These are phyloP conservation scores for Botrytis porri DNA, from an alignment of 2,329 filamentous ascomycete genomes.

Conservation along the genomic window DNA sequence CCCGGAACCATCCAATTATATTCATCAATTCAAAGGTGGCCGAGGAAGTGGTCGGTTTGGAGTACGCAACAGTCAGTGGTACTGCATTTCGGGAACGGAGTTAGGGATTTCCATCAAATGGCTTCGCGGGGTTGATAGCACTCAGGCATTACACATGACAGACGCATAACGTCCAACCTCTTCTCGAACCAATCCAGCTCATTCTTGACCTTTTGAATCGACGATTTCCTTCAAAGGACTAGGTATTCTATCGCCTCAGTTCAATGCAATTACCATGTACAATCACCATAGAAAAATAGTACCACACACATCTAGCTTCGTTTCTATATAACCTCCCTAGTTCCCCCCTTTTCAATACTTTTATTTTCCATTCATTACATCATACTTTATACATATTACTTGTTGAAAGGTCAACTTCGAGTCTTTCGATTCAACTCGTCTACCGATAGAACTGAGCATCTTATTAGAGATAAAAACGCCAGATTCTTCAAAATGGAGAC, in stretches of 20 bases:
- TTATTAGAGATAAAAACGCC: conserved; percentile 39
- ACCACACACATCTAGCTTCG: not conserved
- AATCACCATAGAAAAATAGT: not conserved
- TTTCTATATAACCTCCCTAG: conserved; percentile 3
- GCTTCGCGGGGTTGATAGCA: not conserved
- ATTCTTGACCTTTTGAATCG: not conserved
- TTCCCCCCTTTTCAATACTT: no score
- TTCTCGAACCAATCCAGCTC: not conserved
- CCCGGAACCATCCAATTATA: not conserved
- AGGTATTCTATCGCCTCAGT: not conserved
- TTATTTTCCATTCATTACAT: not conserved
- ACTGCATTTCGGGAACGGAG: conserved; percentile 1
- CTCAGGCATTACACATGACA: not conserved
- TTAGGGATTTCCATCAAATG: not conserved
- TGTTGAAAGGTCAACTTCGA: not conserved
- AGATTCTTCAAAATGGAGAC: conserved; percentile 62
- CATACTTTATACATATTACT: not conserved
- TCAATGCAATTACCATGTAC: not conserved
- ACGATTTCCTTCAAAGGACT: not conserved
- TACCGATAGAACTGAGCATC: conserved; percentile 37
- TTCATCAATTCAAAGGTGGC: not conserved
- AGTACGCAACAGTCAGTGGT: not conserved
- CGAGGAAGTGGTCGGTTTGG: not conserved
- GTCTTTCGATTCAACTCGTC: conserved; percentile 6
- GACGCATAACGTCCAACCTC: not conserved